Evolutionary conservation across 2,329 filamentous ascomycete genomes (phyloP).

Genomic region (Tolypocladium guangdongense): DNA sequence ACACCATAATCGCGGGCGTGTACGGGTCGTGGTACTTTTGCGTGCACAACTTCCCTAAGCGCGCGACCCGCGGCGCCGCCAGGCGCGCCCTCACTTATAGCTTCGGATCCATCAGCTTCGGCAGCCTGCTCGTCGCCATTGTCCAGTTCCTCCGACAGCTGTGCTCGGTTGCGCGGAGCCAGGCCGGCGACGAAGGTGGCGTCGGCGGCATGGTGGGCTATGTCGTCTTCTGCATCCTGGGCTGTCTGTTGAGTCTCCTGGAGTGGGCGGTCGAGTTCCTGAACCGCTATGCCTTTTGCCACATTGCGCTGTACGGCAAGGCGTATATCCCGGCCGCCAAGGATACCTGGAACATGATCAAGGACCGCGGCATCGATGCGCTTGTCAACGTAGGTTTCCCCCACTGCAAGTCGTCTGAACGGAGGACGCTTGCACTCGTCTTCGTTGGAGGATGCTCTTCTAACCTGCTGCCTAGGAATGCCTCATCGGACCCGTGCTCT

Average conservation of each 20-base stretch:
- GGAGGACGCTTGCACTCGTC: too few relatives aligned
- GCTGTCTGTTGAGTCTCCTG: conserved; percentile 65
- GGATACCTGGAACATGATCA: conserved; percentile 86
- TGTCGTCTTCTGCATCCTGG: conserved; percentile 62
- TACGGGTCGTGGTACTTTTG: conserved; percentile 94
- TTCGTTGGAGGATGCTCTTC: background rate
- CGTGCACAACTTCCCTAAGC: conserved; percentile 56
- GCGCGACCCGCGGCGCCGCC: conserved; percentile 73
- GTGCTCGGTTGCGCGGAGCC: conserved; percentile 61
- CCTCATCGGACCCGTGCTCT: conserved; percentile 62
- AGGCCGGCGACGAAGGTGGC: conserved; percentile 57
- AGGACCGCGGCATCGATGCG: conserved; percentile 81
- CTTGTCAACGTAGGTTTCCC: conserved; percentile 53
- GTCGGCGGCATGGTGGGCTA: conserved; percentile 56
- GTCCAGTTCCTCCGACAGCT: conserved; percentile 77
- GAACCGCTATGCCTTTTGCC: conserved; percentile 86
- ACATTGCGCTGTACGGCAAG: conserved; percentile 89
- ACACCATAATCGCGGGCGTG: conserved; percentile 76
- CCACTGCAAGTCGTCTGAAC: background rate
- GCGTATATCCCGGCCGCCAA: conserved; percentile 78
- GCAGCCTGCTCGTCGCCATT: conserved; percentile 75
- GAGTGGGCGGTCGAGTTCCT: conserved; percentile 83
- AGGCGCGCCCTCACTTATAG: conserved; percentile 77
- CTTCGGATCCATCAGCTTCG: conserved; percentile 83
- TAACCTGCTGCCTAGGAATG: conserved; percentile 44